Evolutionary conservation across 176 grass and related monocot species (phyloP), one percentile per base, ranked within the genome.

Genomic region (Panicum miliaceum): DNA sequence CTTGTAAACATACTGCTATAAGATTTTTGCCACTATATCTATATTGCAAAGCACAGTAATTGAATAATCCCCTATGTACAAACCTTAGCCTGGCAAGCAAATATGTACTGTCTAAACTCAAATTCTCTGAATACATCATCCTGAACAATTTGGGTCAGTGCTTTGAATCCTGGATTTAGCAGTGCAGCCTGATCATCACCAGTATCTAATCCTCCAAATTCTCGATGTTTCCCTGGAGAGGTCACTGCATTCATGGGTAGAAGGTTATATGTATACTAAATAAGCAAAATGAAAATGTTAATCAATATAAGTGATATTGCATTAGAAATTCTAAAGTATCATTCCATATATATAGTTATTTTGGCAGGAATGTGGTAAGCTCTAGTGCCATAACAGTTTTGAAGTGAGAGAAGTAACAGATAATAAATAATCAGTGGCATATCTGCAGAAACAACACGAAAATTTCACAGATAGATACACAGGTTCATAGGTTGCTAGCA

Each of bases 21-120:
- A 75, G 32, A 54, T 10, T 10, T 32, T 68, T 54, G 50, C 25
- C 18, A 43, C 25, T 2, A 47, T 58, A 59, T 84, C 50, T 35
- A 84, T 20, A 8, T 83, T 83, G 38, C 81, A 83, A 73, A 56
- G 57, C 1, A 68, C 4, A 79, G 6, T n/a, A 64, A 27, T 7
- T 34, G 25, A 85, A 85, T 15, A 50, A 80, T 85, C 53, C 53
- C 53, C 68, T 43, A 84, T 71, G 60, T 51, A 75, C 87, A 88
- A 42, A 99, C 96, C 96, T 99, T 96, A 77, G 89, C 80, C 84
- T 99, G 96, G 87, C 96, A 96, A 68, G 96, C 93, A 94, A 96
- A 99, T 91, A 96, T 91, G 87, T 99, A 99, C 60, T 99, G 96
- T 54, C 96, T 90, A 80, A 99, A 99, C 41, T 99, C 96, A 87